Percentiles rank a stretch among this genome's conserved stretches.
Conservation (phyloP, 2,329 filamentous ascomycete species). For the Epichloe aotearoae region DNA sequence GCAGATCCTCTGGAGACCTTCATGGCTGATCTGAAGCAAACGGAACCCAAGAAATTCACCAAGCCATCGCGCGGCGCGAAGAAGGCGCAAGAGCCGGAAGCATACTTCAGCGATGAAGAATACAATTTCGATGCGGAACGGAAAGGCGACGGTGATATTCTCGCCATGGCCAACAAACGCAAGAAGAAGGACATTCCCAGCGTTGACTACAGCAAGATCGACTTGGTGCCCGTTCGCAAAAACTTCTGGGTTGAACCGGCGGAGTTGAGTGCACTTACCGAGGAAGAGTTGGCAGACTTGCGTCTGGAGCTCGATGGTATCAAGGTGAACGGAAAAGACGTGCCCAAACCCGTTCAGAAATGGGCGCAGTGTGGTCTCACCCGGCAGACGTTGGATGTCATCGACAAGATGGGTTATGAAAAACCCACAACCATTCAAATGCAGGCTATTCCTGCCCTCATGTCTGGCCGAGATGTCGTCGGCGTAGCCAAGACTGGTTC, state of each 20-base stretch:
- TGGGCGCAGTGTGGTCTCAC: constrained; percentile 94
- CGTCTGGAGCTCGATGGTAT: constrained; percentile 87
- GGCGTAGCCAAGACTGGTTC: constrained; percentile 96
- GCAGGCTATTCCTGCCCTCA: constrained; percentile 86
- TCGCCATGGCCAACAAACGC: constrained; percentile 46
- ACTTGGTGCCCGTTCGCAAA: constrained; percentile 78
- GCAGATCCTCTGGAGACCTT: constrained; percentile 93
- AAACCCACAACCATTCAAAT: constrained; percentile 88
- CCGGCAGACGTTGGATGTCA: constrained; percentile 73
- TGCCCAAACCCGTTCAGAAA: constrained; percentile 88
- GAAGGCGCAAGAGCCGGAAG: constrained; percentile 57
- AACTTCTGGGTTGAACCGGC: constrained; percentile 88
- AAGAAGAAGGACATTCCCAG: constrained; percentile 95
- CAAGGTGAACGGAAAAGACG: constrained; percentile 77
- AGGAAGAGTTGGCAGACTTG: constrained; percentile 70
- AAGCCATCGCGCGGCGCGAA: constrained; percentile 26
- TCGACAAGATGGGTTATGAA: constrained; percentile 70
- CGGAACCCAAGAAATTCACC: constrained; percentile 33
- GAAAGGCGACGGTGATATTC: constrained; percentile 32
- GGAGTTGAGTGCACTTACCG: constrained; percentile 70
- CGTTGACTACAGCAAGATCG: constrained; percentile 75
- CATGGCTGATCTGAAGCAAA: constrained; percentile 58
- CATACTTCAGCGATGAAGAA: constrained; percentile 83
- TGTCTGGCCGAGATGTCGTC: constrained; percentile 91
- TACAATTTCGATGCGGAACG: constrained; percentile 39